Evolutionary conservation across 768 basidiomycete species (phyloP), one percentile per base, ranked within the genome.

Genomic region (Pulveroboletus sp.): DNA sequence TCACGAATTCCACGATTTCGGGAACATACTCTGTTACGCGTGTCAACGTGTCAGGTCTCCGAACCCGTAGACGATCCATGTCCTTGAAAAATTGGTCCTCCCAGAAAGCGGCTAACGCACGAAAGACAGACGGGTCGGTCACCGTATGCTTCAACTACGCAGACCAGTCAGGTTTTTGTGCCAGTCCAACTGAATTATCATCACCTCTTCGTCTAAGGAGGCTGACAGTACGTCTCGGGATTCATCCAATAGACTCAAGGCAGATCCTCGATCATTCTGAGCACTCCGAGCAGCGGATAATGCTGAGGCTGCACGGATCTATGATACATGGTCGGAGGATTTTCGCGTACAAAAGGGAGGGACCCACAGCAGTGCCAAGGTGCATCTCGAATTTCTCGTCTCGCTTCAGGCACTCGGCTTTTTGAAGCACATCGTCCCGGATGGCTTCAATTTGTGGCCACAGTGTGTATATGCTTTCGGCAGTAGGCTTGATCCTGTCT

Each of bases 1-100:
- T 79, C 35, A 98, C 87, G 66, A 93, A 99, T 5, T 79, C 69
- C 43, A 93, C 90, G 56, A 97, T 90, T 70, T 98, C 94, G 4
- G 93, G 91, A 8, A 99, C 86, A 68, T 93, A 99, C 69, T 98
- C 96, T 1, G 94, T 94, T 6, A 98, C 96, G 37, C 95, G 85
- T 1, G 96, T 98, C 47, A 97, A 69, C 5, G 83, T 90, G 65
- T 95, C 92, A 15, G 96, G 93, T 18, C 86, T 82, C 50, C 86
- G 83, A 36, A 98, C 88, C 54, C 80, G 80, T 15, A 99, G 78
- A n/a, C 85, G 81, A 14, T 74, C 71, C 96, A 99, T 99, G 61
- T 97, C 93, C 28, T 82, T 73, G 73, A 95, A 93, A 73, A 93
- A 99, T 47, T 83, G 79, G 30, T 71, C 73, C 69, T 98, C 96